Percentiles rank a stretch among this genome's conserved stretches.
Conservation (phyloP, 2,329 filamentous ascomycete species). For the Coleophoma eucalyptorum region DNA sequence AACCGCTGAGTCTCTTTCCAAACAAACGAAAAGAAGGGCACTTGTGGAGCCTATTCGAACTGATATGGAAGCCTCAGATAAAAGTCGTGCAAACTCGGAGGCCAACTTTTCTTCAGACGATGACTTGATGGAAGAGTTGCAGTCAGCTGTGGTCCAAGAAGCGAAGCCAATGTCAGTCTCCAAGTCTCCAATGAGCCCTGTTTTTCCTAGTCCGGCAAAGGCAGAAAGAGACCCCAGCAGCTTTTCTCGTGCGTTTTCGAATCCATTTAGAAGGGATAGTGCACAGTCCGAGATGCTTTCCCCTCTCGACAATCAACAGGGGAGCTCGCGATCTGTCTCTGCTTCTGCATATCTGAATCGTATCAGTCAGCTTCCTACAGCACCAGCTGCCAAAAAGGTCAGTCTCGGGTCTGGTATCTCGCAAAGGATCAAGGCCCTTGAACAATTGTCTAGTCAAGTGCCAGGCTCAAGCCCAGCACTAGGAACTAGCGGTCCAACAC, state of each 20-base stretch:
- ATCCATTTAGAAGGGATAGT: conserved; percentile 26
- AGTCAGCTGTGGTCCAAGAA: conserved; percentile 76
- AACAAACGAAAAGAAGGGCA: conserved; percentile 18
- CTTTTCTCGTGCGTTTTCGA: conserved; percentile 30
- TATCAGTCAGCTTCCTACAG: conserved; percentile 45
- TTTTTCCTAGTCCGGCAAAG: conserved; percentile 39
- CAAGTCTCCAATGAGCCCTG: conserved; percentile 76
- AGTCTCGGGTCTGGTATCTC: conserved; percentile 90
- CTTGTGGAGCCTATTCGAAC: conserved; percentile 52
- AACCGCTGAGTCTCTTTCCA: background rate
- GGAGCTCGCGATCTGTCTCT: conserved; percentile 32
- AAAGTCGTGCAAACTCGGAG: conserved; percentile 29
- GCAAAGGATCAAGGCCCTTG: conserved; percentile 88
- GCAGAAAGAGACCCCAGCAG: conserved; percentile 16
- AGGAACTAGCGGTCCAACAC: conserved; percentile 18
- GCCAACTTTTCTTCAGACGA: conserved; percentile 66
- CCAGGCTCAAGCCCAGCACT: conserved; percentile 29
- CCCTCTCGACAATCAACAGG: conserved; percentile 28
- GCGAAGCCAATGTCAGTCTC: conserved; percentile 76
- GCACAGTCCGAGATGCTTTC: conserved; percentile 34
- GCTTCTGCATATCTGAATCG: conserved; percentile 51
- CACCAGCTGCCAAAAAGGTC: conserved; percentile 64
- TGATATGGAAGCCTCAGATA: conserved; percentile 33
- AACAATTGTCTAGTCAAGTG: conserved; percentile 61
- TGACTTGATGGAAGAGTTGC: conserved; percentile 79